phyloP scores from a whole-genome alignment of 1,284 basidiomycete species.

The Cryptococcus neoformans region DNA sequence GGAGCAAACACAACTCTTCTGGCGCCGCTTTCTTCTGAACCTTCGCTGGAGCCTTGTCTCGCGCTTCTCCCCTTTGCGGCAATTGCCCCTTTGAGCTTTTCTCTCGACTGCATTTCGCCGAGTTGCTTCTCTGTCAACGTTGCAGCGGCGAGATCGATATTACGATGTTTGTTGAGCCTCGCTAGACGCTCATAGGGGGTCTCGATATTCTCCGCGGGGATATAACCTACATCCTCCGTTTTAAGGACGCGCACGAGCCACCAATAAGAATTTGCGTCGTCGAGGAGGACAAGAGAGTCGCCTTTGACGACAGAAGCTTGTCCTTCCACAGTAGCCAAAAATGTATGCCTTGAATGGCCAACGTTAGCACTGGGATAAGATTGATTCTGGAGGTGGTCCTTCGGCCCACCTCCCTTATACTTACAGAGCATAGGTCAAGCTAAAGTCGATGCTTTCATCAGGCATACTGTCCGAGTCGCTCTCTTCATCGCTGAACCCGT shows the following conservation, averaged over 20 bases:
- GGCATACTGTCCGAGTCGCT: constrained; percentile 51
- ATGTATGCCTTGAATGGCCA: constrained; percentile 63
- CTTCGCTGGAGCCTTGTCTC: constrained; percentile 16
- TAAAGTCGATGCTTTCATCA: constrained; percentile 55
- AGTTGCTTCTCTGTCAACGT: constrained; percentile 32
- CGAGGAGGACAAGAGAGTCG: constrained; percentile 87
- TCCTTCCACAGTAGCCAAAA: constrained; percentile 92
- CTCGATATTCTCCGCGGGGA: constrained; percentile 98
- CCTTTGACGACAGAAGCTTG: constrained; percentile 96
- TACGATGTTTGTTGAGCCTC: constrained; percentile 93
- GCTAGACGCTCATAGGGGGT: constrained; percentile 96
- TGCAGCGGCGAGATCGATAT: constrained; percentile 72
- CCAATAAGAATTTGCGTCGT: constrained; percentile 97
- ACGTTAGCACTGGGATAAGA: neutral
- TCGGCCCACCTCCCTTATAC: constrained; percentile 9
- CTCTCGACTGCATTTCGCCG: constrained; percentile 23
- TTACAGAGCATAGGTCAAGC: constrained; percentile 53
- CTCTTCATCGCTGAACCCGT: constrained; percentile 40
- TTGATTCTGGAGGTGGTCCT: neutral
- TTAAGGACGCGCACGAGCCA: constrained; percentile 96
- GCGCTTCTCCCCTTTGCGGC: constrained; percentile 25
- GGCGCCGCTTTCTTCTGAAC: constrained; percentile 17
- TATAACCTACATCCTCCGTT: constrained; percentile 99
- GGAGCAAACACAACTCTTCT: constrained; percentile 51
- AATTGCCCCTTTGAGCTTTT: constrained; percentile 33